Evolutionary conservation across 352 stramenopile genomes (phyloP).

Genomic region (Phytophthora pluvialis): DNA sequence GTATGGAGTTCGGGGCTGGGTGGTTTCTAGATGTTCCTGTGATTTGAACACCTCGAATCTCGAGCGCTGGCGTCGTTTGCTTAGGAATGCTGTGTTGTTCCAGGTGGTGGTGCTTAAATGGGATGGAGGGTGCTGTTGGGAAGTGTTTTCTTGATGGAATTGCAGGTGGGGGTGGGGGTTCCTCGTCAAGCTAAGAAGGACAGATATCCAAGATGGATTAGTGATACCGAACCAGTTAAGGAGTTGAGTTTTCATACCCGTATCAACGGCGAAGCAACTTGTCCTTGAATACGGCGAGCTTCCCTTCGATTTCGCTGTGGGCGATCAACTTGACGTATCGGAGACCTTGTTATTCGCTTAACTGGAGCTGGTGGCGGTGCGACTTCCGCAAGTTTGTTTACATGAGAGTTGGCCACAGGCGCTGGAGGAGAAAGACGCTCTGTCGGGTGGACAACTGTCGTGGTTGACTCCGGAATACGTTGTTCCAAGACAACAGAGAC

Average conservation of each 20-base stretch:
- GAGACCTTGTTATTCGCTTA: background rate
- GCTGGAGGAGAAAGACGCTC: slow-evolving; percentile 1
- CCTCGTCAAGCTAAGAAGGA: slow-evolving; percentile 22
- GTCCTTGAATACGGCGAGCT: background rate
- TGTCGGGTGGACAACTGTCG: background rate
- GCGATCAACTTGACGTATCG: background rate
- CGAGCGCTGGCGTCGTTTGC: slow-evolving; percentile 6
- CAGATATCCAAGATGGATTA: background rate
- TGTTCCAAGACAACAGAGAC: background rate
- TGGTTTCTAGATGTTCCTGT: slow-evolving; percentile 2
- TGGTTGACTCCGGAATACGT: background rate
- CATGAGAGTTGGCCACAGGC: background rate
- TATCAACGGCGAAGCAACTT: slow-evolving; percentile 12
- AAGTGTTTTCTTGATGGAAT: slow-evolving; percentile 7
- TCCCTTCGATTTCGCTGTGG: slow-evolving; percentile 1
- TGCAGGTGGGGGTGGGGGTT: slow-evolving; percentile 7
- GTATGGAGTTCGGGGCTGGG: slow-evolving; percentile 1
- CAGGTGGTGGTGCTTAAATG: slow-evolving; percentile 20
- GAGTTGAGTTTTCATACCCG: slow-evolving; percentile 1
- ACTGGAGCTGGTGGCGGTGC: slow-evolving; percentile 12
- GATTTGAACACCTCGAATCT: slow-evolving; percentile 29
- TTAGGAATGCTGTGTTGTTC: background rate
- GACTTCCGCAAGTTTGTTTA: background rate
- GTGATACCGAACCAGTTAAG: background rate
- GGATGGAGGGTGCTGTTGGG: slow-evolving; percentile 5